phyloP scores from a whole-genome alignment of 805 yeast genomes.

The Candida taoyuanica region DNA sequence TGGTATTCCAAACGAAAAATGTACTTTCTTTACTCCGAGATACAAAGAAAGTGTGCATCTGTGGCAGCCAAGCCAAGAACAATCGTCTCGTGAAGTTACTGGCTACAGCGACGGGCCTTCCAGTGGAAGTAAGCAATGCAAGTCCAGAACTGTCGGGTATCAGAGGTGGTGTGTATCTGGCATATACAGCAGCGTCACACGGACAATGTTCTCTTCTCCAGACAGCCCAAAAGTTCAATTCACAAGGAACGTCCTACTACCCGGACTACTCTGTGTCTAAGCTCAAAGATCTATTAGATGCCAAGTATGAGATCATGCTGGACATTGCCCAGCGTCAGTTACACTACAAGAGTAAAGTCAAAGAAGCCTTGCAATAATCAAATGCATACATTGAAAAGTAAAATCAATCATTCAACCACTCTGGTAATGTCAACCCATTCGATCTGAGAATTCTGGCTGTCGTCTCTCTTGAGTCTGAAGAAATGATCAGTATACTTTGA shows the following conservation, averaged over 20 bases:
- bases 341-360: conserved; percentile 26
- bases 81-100: conserved; percentile 33
- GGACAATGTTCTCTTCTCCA: conserved; percentile 8
- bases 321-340: conserved; percentile 35
- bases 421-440: conserved; percentile 46
- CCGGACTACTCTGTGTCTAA: conserved; percentile 4
- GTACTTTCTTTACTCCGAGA: conserved; percentile 31
- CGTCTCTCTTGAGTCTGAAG: conserved; percentile 76
- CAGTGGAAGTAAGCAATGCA: conserved; percentile 18
- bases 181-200: conserved; percentile 4
- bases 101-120: conserved; percentile 23
- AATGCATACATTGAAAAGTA: neutral
- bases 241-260: neutral
- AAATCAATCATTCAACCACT: conserved; percentile 17
- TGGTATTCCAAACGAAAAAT: conserved; percentile 46
- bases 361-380: conserved; percentile 1
- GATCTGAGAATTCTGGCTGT: conserved; percentile 75
- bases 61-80: conserved; percentile 54
- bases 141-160: conserved; percentile 27
- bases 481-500: conserved; percentile 81
- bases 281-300: conserved; percentile 20
- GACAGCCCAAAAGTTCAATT: conserved; percentile 12
- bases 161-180: conserved; percentile 27
- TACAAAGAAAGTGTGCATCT: conserved; percentile 34
- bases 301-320: conserved; percentile 25